Evolutionary conservation across 768 basidiomycete species (phyloP).

Genomic region (Lentinula raphanica): DNA sequence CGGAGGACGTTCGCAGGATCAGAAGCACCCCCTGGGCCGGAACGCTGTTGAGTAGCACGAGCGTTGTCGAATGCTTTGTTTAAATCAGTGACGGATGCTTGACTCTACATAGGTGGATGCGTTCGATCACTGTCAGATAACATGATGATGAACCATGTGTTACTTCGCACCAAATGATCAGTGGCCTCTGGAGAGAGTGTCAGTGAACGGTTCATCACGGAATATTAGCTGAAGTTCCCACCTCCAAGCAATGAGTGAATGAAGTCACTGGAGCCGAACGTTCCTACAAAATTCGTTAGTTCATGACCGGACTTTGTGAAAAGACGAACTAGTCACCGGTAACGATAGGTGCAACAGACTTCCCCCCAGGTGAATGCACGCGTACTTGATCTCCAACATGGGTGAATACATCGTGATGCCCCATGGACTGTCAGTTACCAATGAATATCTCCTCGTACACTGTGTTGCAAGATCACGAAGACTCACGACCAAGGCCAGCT

Average conservation of each 20-base stretch:
- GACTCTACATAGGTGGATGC: too few species aligned
- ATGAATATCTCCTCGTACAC: background rate
- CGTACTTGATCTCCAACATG: constrained; percentile 83
- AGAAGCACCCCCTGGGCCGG: constrained; percentile 25
- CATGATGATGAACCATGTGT: too few species aligned
- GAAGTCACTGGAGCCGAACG: constrained; percentile 78
- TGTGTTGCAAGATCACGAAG: background rate
- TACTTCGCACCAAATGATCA: constrained; percentile 59
- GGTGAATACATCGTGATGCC: constrained; percentile 70
- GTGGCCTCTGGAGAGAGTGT: constrained; percentile 42
- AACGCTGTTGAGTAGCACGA: constrained; percentile 43
- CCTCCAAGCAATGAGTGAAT: constrained; percentile 71
- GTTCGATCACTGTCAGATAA: too few species aligned
- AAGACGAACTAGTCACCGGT: constrained; percentile 57
- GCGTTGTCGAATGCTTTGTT: constrained; percentile 74
- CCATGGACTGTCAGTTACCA: constrained; percentile 38
- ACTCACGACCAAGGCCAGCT: constrained; percentile 59
- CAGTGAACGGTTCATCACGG: background rate
- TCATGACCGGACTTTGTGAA: background rate
- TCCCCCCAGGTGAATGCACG: constrained; percentile 69
- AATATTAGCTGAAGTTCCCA: constrained; percentile 25
- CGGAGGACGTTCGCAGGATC: constrained; percentile 48
- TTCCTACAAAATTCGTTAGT: constrained; percentile 32
- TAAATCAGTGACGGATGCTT: constrained; percentile 85
- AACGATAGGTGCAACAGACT: constrained; percentile 74